A percentile compares a stretch with the other conserved stretches of the same genome.
phyloP scores from a whole-genome alignment of 108 stramenopile genomes.

The Skeletonema marinoi region DNA sequence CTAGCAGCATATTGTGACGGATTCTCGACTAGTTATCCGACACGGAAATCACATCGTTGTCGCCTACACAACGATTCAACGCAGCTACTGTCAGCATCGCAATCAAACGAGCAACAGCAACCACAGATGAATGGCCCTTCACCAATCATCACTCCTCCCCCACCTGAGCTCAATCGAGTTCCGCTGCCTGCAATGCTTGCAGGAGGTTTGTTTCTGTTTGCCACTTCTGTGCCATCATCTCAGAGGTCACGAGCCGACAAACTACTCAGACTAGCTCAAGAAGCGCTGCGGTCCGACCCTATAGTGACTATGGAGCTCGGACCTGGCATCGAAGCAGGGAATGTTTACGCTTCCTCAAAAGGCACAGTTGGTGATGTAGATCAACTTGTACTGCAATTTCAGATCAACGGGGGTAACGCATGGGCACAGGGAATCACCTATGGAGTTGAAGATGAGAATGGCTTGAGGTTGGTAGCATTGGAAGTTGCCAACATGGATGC shows the following conservation, averaged over 20 bases:
- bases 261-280: background rate
- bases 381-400: constrained; percentile 8
- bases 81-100: background rate
- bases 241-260: background rate
- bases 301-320: background rate
- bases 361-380: background rate
- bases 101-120: background rate
- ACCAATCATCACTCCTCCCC: background rate
- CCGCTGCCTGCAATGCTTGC: constrained; percentile 5
- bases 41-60: too few species aligned
- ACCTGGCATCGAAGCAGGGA: constrained; percentile 3
- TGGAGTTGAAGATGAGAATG: constrained; percentile 1
- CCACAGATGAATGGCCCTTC: background rate
- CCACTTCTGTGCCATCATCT: background rate
- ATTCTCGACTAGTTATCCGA: too few species aligned
- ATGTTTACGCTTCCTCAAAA: constrained; percentile 1
- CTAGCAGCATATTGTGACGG: too few species aligned
- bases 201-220: constrained; percentile 4
- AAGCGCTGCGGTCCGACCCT: background rate
- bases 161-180: background rate
- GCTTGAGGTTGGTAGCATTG: constrained; percentile 1
- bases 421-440: constrained; percentile 5
- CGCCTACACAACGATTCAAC: too few species aligned
- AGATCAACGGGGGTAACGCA: constrained; percentile 7
- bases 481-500: constrained; percentile 14